These are phyloP conservation scores for Thraustotheca clavata DNA, from an alignment of 352 stramenopile species.

Conservation along the genomic window DNA sequence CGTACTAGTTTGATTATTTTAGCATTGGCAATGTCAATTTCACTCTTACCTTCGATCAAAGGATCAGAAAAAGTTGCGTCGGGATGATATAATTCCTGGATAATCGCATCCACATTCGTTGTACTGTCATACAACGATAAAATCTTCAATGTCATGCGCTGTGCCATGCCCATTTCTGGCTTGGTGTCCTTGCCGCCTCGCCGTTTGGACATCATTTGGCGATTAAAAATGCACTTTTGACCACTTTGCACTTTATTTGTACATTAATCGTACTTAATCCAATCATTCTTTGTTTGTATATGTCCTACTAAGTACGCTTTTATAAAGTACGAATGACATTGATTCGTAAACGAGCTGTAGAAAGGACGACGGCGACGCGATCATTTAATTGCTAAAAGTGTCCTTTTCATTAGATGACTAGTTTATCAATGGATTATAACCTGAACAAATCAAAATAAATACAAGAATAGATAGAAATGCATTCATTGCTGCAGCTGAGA, in stretches of 20 bases:
- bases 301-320: neutral
- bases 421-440: no score
- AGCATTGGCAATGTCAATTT: neutral
- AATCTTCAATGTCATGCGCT: slow-evolving; percentile 26
- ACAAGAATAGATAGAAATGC: no score
- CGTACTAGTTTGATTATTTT: slow-evolving; percentile 29
- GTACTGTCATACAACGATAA: slow-evolving; percentile 74
- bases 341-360: slow-evolving; percentile 10
- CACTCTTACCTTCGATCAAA: slow-evolving; percentile 33
- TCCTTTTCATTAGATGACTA: no score
- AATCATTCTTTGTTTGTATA: neutral
- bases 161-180: slow-evolving; percentile 19
- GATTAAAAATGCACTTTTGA: neutral
- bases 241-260: no score
- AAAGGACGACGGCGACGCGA: slow-evolving; percentile 9
- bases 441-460: no score
- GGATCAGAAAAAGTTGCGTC: slow-evolving; percentile 77
- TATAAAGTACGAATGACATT: no score
- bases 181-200: slow-evolving; percentile 4
- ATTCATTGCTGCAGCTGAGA: no score
- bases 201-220: neutral
- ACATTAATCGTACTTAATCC: neutral
- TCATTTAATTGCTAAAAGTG: neutral
- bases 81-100: slow-evolving; percentile 65
- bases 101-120: slow-evolving; percentile 48